These are phyloP conservation scores for Cyanidiococcus yangmingshanensis DNA, from an alignment of 23 red algal species.

Conservation along the genomic window DNA sequence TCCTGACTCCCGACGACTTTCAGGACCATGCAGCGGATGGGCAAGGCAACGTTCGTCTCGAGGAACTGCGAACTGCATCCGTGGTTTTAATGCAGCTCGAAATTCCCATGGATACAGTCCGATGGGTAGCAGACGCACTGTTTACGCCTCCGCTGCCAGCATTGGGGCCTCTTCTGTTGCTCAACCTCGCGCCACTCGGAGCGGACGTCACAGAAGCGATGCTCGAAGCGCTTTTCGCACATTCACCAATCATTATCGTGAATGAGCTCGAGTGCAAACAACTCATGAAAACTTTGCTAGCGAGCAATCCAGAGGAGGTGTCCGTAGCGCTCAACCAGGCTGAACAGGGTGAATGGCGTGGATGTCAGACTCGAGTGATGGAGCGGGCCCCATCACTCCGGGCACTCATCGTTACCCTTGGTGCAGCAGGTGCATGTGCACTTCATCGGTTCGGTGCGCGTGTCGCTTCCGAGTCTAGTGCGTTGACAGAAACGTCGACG, in stretches of 20 bases:
- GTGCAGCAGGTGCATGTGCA: not conserved
- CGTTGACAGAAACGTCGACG: not conserved
- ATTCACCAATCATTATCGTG: not conserved
- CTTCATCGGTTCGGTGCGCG: not conserved
- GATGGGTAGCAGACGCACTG: not conserved
- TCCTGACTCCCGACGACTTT: not conserved
- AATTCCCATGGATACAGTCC: not conserved
- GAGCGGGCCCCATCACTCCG: not conserved
- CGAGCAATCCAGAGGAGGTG: not conserved
- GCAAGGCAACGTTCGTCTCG: not conserved
- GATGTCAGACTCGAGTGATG: not conserved
- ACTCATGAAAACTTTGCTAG: not conserved
- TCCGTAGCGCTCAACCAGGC: not conserved
- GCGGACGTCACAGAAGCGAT: not conserved
- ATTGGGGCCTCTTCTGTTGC: not conserved
- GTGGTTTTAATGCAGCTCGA: slow-evolving; percentile 7
- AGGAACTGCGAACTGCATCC: not conserved
- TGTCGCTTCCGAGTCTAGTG: not conserved
- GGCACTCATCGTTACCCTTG: not conserved
- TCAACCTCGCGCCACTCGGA: slow-evolving; percentile 5
- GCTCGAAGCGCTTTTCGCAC: not conserved
- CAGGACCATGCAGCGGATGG: not conserved
- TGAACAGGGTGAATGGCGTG: not conserved
- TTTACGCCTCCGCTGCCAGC: not conserved
- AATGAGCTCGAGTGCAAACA: slow-evolving; percentile 2